Evolutionary conservation across 1,284 basidiomycete species (phyloP), one percentile per base, ranked within the genome.

Genomic region (Ustilago hordei): DNA sequence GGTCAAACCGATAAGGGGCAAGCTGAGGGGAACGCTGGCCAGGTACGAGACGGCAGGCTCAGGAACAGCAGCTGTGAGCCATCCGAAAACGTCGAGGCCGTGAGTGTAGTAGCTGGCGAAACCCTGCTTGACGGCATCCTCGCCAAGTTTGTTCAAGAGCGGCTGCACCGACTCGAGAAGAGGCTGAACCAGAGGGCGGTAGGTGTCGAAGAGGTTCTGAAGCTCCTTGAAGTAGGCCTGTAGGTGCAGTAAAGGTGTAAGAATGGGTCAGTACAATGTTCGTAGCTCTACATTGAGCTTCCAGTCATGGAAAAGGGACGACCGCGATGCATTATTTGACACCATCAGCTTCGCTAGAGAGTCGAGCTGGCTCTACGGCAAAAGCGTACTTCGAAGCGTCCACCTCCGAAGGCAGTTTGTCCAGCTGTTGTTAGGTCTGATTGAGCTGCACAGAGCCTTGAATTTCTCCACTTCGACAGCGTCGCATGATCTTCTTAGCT

Each of bases 1-100:
- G 2, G 95, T 96, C 64, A 98, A 89, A 57, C 96, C 96, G 85
- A 99, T 98, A 68, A 99, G 90, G 45, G 95, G 95, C 83, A 98
- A 91, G 4, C 96, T 98, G 77, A 98, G 88, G n/a, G 97, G 95
- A 73, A 97, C 91, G 13, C 95, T 95, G 15, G 94, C 95, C 68
- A 98, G 90, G 88, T 98, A 99, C n/a, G 92, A 87, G 64, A 91
- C 88, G 1, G 94, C 89, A 3, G 96, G 97, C 60, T 92, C 91
- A 50, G 91, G 88, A 4, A 86, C 84, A 2, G 89, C 87, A 64
- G 92, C 91, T 15, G 91, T 90, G 64, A 99, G 91, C 97, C 97
- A 98, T 17, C 91, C 90, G 47, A 91, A 86, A 41, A 95, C 90
- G 84, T 96, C 90, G 79, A 98, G 90, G 62, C 95, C 95, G 81